These are phyloP conservation scores for Pythium phragmitis DNA, from an alignment of 352 stramenopile genomes.

Conservation along the genomic window DNA sequence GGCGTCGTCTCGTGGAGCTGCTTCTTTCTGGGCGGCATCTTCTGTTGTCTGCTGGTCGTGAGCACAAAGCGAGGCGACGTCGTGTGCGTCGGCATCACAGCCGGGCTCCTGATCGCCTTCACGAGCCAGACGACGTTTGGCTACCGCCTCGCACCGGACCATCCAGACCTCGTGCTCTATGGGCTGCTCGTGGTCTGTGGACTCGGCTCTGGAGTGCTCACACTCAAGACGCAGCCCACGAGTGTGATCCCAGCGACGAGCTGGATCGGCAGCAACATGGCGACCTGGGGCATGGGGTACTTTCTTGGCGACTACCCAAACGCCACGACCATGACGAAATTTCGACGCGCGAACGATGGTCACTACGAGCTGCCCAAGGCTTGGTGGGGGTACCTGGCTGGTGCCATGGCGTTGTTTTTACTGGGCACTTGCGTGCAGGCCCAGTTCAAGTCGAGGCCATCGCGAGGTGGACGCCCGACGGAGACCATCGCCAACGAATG, in stretches of 20 bases:
- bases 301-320: conserved; percentile 71
- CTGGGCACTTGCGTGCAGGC: conserved; percentile 40
- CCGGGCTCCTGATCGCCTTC: conserved; percentile 35
- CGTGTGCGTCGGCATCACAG: conserved; percentile 36
- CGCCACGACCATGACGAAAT: conserved; percentile 48
- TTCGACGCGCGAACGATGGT: conserved; percentile 35
- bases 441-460: too few species aligned
- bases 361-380: conserved; percentile 62
- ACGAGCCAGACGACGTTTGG: conserved; percentile 35
- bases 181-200: conserved; percentile 42
- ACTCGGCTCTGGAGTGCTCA: conserved; percentile 39
- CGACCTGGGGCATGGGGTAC: conserved; percentile 61
- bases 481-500: too few species aligned
- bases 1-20: conserved; percentile 35
- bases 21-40: conserved; percentile 38
- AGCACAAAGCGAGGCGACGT: conserved; percentile 19
- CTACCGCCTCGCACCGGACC: conserved; percentile 23
- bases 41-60: conserved; percentile 31
- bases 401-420: conserved; percentile 51
- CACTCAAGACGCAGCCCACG: conserved; percentile 55
- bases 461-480: too few species aligned
- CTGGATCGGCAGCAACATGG: conserved; percentile 52
- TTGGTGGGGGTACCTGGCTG: conserved; percentile 77
- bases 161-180: conserved; percentile 26
- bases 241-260: conserved; percentile 57